Evolutionary conservation across 208 protist species (phyloP), one percentile per base, ranked within the genome.

Genomic region (Giardia duodenalis): DNA sequence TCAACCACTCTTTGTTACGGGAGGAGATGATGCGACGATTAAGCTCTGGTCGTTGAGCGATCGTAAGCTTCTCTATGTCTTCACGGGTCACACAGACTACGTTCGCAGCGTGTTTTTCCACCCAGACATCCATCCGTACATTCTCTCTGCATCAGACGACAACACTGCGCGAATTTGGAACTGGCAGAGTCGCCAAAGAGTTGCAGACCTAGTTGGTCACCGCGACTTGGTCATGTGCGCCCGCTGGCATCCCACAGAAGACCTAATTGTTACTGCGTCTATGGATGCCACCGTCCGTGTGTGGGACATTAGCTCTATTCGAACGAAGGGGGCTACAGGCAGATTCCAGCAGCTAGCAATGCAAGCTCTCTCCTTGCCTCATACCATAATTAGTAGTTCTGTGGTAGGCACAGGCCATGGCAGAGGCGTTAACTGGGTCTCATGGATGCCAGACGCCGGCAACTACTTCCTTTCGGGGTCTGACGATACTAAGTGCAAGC

Each of bases 171-270:
- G 44, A 57, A 94, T 94, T 67, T 94, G 93, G 93, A 92, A 94
- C 39, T 94, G 92, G 86, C 0, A 93, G 44, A 45, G 2, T 42
- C 43, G 87, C 10, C 90, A 45, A 92, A 57, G 92, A 44, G 39
- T 94, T 47, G 86, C 46, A 39, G 92, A 44, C 22, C 0, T 94
- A 19, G 39, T 67, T 89, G 93, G 93, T 0, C 93, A 94, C 46
- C 2, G 47, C 1, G 92, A 94, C 42, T 94, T 93, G 19, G 93
- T 94, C 10, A 94, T 93, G 92, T 94, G 47, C 86, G 93, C 93
- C 0, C 0, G 10, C 0, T 94, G 93, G 30, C 93, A 93, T 44
- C 92, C 92, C 4, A 94, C 1, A 76, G 76, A 92, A 2, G 90
- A 92, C 43, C 48, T 94, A 44, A 30, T 94, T 93, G 44, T 48